phyloP scores from a whole-genome alignment of 1,139 yeast genomes.

The Hyphopichia pseudoburtonii region DNA sequence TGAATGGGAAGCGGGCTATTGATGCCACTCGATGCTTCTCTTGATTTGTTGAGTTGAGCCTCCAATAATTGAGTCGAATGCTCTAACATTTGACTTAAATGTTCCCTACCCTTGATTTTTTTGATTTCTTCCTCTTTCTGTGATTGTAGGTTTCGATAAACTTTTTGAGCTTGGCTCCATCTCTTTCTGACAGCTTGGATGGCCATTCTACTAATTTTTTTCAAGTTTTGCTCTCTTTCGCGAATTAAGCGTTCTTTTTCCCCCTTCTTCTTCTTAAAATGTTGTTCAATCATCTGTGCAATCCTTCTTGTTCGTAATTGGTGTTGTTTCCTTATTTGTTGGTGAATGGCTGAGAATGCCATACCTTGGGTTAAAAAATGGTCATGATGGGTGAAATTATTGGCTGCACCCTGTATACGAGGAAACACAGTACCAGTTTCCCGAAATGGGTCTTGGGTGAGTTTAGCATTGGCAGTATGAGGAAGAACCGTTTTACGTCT shows the following conservation, averaged over 20 bases:
- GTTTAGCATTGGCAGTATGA: conserved; percentile 39
- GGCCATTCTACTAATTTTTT: conserved; percentile 72
- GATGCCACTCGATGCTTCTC: conserved; percentile 13
- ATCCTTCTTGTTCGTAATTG: conserved; percentile 69
- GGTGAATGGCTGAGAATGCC: conserved; percentile 68
- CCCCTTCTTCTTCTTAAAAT: conserved; percentile 82
- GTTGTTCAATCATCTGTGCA: conserved; percentile 80
- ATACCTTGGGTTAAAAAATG: conserved; percentile 76
- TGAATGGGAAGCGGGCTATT: conserved; percentile 7
- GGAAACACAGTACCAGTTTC: conserved; percentile 39
- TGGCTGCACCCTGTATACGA: conserved; percentile 36
- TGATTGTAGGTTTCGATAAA: conserved; percentile 53
- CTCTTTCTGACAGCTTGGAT: conserved; percentile 84
- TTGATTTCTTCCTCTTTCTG: conserved; percentile 69
- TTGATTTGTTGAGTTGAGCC: conserved; percentile 62
- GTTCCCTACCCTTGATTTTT: conserved; percentile 79
- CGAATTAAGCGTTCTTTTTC: conserved; percentile 80
- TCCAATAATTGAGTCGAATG: conserved; percentile 89
- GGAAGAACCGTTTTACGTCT: conserved; percentile 47
- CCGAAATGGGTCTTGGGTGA: conserved; percentile 42
- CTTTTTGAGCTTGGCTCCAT: conserved; percentile 90
- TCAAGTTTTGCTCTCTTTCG: conserved; percentile 67
- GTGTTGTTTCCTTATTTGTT: conserved; percentile 65
- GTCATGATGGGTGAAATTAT: conserved; percentile 62
- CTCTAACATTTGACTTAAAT: conserved; percentile 82